Percentiles rank a stretch among this genome's conserved stretches.
These are phyloP conservation scores for Mycotypha africana DNA, from an alignment of 371 early-diverging fungal species.

Conservation along the genomic window DNA sequence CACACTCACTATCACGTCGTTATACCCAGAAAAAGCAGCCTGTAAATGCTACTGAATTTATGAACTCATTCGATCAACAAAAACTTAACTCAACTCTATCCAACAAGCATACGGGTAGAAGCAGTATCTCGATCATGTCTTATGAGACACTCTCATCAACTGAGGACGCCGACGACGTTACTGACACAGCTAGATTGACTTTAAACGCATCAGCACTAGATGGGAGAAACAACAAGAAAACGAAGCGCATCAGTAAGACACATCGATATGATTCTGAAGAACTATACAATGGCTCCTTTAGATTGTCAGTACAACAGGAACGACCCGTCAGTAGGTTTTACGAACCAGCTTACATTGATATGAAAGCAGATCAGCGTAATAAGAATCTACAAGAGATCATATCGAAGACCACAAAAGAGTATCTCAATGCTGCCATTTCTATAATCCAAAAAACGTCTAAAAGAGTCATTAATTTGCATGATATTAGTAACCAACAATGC, in stretches of 20 bases:
- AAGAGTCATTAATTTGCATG: slow-evolving; percentile 28
- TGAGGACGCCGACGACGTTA: slow-evolving; percentile 18
- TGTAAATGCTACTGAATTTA: slow-evolving; percentile 11
- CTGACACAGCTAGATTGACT: slow-evolving; percentile 38
- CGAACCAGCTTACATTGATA: slow-evolving; percentile 18
- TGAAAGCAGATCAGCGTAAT: slow-evolving; percentile 9
- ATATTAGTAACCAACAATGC: background rate
- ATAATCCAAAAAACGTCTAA: slow-evolving; percentile 21
- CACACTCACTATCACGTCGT: slow-evolving; percentile 4
- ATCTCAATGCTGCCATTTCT: too few relatives aligned
- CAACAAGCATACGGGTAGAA: too few relatives aligned
- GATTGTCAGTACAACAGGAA: slow-evolving; percentile 4
- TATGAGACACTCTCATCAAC: too few relatives aligned
- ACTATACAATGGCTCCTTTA: too few relatives aligned
- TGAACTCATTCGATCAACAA: slow-evolving; percentile 21
- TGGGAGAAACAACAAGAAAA: slow-evolving; percentile 2
- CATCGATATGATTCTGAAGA: too few relatives aligned
- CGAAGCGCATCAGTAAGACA: background rate
- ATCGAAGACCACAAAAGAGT: slow-evolving; percentile 4
- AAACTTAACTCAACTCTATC: slow-evolving; percentile 7
- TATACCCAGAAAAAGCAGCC: slow-evolving; percentile 14
- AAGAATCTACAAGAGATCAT: background rate
- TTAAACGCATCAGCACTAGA: slow-evolving; percentile 19
- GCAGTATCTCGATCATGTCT: background rate
- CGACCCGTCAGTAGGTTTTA: slow-evolving; percentile 8